Conservation (phyloP, 441 rosid species). For the Jatropha podagrica region DNA sequence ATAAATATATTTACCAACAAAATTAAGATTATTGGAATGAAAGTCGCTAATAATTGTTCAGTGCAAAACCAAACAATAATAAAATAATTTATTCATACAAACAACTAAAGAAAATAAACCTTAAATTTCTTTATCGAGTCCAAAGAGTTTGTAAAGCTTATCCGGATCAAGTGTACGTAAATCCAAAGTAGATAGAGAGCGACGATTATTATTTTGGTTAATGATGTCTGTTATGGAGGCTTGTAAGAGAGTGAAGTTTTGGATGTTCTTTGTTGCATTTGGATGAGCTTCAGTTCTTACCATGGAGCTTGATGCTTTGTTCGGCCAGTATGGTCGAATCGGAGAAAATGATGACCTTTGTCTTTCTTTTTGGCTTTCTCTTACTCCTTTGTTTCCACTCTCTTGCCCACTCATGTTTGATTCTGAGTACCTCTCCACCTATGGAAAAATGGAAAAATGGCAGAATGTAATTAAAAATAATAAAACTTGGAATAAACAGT, state of each 20-base stretch:
- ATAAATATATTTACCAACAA: too few species aligned
- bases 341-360: slow-evolving; percentile 42
- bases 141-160: slow-evolving; percentile 44
- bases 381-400: slow-evolving; percentile 25
- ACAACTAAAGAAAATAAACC: too few species aligned
- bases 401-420: slow-evolving; percentile 29
- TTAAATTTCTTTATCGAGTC: slow-evolving; percentile 27
- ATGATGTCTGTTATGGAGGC: slow-evolving; percentile 58
- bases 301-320: neutral
- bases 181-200: slow-evolving; percentile 55
- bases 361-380: slow-evolving; percentile 13
- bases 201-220: slow-evolving; percentile 42
- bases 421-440: slow-evolving; percentile 40
- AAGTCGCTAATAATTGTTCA: too few species aligned
- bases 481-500: too few species aligned
- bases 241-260: slow-evolving; percentile 52
- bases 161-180: slow-evolving; percentile 44
- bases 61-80: too few species aligned
- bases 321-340: slow-evolving; percentile 9
- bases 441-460: neutral
- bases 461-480: too few species aligned
- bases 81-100: too few species aligned
- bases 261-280: slow-evolving; percentile 54
- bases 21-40: too few species aligned
- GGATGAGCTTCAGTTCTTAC: slow-evolving; percentile 52